Evolutionary conservation across 1,139 yeast species (phyloP).

Genomic region (Debaryomyces fabryi): DNA sequence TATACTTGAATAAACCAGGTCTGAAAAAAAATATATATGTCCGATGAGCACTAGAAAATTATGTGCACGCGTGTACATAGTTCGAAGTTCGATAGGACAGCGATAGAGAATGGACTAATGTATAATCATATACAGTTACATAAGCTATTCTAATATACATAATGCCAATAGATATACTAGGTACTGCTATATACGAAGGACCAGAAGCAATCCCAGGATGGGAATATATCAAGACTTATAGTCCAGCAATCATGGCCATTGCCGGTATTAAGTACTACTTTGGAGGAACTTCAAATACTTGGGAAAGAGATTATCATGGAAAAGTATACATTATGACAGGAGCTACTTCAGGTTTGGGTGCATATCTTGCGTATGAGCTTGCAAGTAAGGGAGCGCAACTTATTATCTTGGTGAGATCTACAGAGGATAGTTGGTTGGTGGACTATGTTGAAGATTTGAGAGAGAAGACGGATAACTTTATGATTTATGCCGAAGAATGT

Average conservation of each 20-base stretch:
- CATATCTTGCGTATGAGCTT: conserved; percentile 69
- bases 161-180: conserved; percentile 85
- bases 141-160: background rate
- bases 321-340: conserved; percentile 77
- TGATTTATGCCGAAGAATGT: conserved; percentile 88
- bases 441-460: conserved; percentile 82
- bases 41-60: conserved; percentile 7
- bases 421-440: conserved; percentile 72
- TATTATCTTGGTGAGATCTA: conserved; percentile 66
- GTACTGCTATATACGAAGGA: conserved; percentile 69
- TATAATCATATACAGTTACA: background rate
- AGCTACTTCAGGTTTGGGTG: conserved; percentile 91
- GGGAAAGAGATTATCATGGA: conserved; percentile 94
- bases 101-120: background rate
- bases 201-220: conserved; percentile 70
- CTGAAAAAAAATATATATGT: conserved; percentile 7
- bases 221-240: conserved; percentile 54
- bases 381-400: conserved; percentile 88
- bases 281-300: conserved; percentile 76
- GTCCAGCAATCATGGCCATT: conserved; percentile 35
- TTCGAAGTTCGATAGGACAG: conserved; percentile 1
- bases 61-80: conserved; percentile 6
- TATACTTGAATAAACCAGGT: background rate
- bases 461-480: conserved; percentile 62
- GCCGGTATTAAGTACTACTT: conserved; percentile 68